Evolutionary conservation across 1,284 basidiomycete genomes (phyloP).

Genomic region (Ganoderma resinaceum): DNA sequence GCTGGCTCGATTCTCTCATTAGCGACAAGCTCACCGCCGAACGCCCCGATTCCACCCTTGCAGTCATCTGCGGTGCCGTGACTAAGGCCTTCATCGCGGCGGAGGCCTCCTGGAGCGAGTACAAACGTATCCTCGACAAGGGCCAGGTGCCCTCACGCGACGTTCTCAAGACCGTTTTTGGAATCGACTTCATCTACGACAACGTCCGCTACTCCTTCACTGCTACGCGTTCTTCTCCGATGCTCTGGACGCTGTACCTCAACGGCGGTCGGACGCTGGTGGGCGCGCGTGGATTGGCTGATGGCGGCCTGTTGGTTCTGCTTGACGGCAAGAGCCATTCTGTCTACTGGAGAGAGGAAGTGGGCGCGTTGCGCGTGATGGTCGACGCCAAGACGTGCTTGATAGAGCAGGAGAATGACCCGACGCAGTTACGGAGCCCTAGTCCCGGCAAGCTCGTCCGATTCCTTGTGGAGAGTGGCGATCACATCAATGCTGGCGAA

Average conservation of each 20-base stretch:
- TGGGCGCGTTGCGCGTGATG: conserved; percentile 92
- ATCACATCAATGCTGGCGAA: conserved; percentile 96
- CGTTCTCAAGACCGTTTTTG: conserved; percentile 96
- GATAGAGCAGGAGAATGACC: conserved; percentile 99
- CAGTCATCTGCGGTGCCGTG: conserved; percentile 97
- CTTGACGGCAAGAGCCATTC: conserved; percentile 97
- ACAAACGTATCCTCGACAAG: conserved; percentile 96
- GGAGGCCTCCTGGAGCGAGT: conserved; percentile 91
- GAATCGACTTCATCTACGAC: conserved; percentile 98
- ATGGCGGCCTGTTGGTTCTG: conserved; percentile 93
- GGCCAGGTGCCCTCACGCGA: conserved; percentile 97
- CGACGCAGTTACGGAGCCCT: conserved; percentile 95
- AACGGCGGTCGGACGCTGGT: conserved; percentile 94
- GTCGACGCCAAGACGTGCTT: conserved; percentile 97
- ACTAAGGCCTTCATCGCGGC: conserved; percentile 93
- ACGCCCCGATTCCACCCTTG: conserved; percentile 90
- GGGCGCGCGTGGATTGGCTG: conserved; percentile 90
- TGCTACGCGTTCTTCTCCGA: conserved; percentile 89
- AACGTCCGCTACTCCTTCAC: conserved; percentile 96
- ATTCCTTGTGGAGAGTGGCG: conserved; percentile 96
- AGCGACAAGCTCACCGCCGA: conserved; percentile 97
- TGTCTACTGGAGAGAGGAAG: conserved; percentile 98
- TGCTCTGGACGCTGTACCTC: conserved; percentile 93
- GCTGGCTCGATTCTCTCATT: conserved; percentile 98
- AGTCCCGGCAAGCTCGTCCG: conserved; percentile 97